These are phyloP conservation scores for Aspergillus novofumigatus DNA, from an alignment of 2,329 filamentous ascomycete species.

Conservation along the genomic window DNA sequence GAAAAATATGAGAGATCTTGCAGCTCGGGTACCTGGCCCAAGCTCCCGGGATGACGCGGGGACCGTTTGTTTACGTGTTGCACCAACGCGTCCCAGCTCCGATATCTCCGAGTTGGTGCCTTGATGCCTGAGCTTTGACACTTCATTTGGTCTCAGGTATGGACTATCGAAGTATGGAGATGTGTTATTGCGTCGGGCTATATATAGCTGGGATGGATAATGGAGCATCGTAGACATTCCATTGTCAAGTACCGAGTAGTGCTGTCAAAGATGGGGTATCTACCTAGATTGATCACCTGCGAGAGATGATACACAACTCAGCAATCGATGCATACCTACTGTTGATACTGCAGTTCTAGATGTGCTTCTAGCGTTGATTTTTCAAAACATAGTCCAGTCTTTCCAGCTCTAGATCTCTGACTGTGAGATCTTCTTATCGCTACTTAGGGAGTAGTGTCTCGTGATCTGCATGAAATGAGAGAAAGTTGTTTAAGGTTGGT, in stretches of 20 bases:
- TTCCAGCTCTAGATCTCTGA: background rate
- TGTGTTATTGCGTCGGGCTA: too few relatives aligned
- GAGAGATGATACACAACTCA: background rate
- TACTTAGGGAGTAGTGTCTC: background rate
- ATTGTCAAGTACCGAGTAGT: too few relatives aligned
- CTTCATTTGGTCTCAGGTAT: too few relatives aligned
- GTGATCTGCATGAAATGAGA: background rate
- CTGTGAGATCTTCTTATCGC: too few relatives aligned
- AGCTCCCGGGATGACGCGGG: conserved; percentile 18
- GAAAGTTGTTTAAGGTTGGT: background rate
- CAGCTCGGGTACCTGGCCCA: conserved; percentile 10
- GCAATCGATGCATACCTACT: background rate
- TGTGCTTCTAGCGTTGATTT: background rate
- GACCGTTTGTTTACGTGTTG: conserved; percentile 19
- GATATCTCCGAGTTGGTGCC: conserved; percentile 14
- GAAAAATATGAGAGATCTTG: background rate
- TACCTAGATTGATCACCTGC: background rate
- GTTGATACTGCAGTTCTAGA: background rate
- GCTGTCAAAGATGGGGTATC: too few relatives aligned
- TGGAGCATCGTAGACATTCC: too few relatives aligned
- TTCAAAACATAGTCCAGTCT: background rate
- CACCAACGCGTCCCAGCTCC: conserved; percentile 16
- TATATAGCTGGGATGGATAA: too few relatives aligned
- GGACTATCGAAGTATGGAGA: too few relatives aligned
- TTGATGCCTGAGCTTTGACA: conserved; percentile 11